Evolutionary conservation across 345 rosid genomes (phyloP).

Genomic region (Syzygium oleosum): DNA sequence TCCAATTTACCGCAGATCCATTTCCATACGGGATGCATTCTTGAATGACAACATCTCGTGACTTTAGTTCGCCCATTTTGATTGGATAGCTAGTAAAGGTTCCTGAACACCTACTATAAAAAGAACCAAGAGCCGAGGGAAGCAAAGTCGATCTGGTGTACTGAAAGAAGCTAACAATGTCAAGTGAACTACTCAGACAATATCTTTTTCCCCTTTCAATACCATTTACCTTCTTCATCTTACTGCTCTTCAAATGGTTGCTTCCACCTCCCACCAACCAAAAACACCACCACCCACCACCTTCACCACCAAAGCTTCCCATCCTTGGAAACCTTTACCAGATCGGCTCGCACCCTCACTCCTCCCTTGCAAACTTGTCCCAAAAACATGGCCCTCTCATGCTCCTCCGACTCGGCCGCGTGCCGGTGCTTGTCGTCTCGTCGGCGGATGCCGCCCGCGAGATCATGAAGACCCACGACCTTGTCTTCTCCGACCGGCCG

Average conservation of each 20-base stretch:
- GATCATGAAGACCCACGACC: slow-evolving; percentile 51
- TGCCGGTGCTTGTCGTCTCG: slow-evolving; percentile 41
- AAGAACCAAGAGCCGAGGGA: background rate
- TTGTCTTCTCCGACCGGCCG: slow-evolving; percentile 33
- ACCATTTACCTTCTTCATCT: background rate
- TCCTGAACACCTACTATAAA: background rate
- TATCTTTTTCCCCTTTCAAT: background rate
- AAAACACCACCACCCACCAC: slow-evolving; percentile 6
- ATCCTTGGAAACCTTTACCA: slow-evolving; percentile 60
- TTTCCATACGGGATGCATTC: background rate
- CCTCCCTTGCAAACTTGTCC: slow-evolving; percentile 27
- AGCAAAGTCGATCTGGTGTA: background rate
- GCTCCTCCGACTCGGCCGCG: slow-evolving; percentile 40
- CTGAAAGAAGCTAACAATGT: background rate
- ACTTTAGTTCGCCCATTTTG: background rate
- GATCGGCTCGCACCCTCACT: slow-evolving; percentile 37
- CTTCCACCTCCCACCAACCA: background rate
- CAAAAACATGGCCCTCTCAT: slow-evolving; percentile 41
- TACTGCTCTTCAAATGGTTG: background rate
- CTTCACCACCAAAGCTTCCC: slow-evolving; percentile 49
- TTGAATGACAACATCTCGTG: background rate
- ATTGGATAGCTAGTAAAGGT: background rate
- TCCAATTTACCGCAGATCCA: background rate
- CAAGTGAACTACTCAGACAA: background rate
- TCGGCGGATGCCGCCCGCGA: slow-evolving; percentile 35